phyloP scores from a whole-genome alignment of 257 asterid genomes.

The Petunia secreta region DNA sequence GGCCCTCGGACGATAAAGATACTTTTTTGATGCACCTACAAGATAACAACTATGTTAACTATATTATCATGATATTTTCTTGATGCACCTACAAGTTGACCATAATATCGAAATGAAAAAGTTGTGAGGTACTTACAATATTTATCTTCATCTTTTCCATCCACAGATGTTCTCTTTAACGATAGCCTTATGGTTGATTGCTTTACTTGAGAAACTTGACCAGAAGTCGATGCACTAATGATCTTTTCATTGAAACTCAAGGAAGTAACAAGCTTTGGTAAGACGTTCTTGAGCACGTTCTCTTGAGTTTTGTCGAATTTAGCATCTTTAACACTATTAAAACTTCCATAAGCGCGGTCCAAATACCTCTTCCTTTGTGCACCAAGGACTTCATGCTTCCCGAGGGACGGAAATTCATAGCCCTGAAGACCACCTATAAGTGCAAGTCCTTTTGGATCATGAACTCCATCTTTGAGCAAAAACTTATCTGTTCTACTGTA shows the following conservation, averaged over 20 bases:
- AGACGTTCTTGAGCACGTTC: slow-evolving; percentile 47
- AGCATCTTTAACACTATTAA: slow-evolving; percentile 55
- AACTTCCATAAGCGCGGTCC: slow-evolving; percentile 63
- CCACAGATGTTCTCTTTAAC: slow-evolving; percentile 64
- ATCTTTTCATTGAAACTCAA: slow-evolving; percentile 75
- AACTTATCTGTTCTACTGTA: slow-evolving; percentile 44
- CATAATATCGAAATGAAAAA: not conserved
- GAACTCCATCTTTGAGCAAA: slow-evolving; percentile 50
- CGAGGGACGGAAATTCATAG: slow-evolving; percentile 43
- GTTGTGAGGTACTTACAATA: slow-evolving; percentile 45
- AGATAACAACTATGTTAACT: slow-evolving; percentile 17
- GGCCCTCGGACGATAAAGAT: slow-evolving; percentile 77
- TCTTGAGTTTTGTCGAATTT: slow-evolving; percentile 52
- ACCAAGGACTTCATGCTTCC: slow-evolving; percentile 51
- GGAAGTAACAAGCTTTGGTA: slow-evolving; percentile 75
- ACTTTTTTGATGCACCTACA: slow-evolving; percentile 68
- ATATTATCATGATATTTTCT: not conserved
- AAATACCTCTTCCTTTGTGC: slow-evolving; percentile 50
- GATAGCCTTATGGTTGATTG: slow-evolving; percentile 83
- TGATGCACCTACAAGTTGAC: slow-evolving; percentile 43
- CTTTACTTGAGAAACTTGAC: slow-evolving; percentile 57
- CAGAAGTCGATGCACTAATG: slow-evolving; percentile 41
- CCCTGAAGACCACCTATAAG: slow-evolving; percentile 44
- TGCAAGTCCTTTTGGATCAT: slow-evolving; percentile 50
- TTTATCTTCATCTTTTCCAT: slow-evolving; percentile 59